A percentile compares a stretch with the other conserved stretches of the same genome.
Evolutionary conservation across 2,329 filamentous ascomycete species (phyloP).

Genomic region (Talaromyces amestolkiae): DNA sequence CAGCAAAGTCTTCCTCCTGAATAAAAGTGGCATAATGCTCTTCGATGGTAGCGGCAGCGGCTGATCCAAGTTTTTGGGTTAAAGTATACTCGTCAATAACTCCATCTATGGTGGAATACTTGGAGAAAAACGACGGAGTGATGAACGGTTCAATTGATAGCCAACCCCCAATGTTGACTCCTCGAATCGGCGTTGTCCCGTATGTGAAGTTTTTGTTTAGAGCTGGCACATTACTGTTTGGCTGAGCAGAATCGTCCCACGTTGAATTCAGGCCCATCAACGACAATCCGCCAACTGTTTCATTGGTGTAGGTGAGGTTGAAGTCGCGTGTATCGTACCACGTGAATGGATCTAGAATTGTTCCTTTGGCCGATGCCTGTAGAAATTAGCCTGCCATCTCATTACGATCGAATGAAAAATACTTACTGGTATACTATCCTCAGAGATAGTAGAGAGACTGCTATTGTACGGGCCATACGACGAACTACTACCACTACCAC

Average conservation of each 20-base stretch:
- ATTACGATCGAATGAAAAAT: background rate
- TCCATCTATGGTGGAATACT: constrained; percentile 58
- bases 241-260: constrained; percentile 78
- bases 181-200: constrained; percentile 72
- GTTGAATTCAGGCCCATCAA: constrained; percentile 82
- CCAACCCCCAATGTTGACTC: constrained; percentile 94
- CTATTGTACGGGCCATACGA: constrained; percentile 38
- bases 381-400: constrained; percentile 17
- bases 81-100: constrained; percentile 90
- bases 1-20: constrained; percentile 75
- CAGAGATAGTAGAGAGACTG: constrained; percentile 54
- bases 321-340: constrained; percentile 91
- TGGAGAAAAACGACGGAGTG: constrained; percentile 81
- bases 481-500: constrained; percentile 25
- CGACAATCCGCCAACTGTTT: constrained; percentile 79
- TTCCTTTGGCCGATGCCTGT: constrained; percentile 62
- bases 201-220: constrained; percentile 79
- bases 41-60: constrained; percentile 70
- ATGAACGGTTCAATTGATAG: constrained; percentile 93
- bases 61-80: constrained; percentile 64
- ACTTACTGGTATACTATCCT: constrained; percentile 58
- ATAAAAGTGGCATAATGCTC: constrained; percentile 89
- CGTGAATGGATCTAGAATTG: constrained; percentile 80
- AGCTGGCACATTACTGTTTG: constrained; percentile 77
- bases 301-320: constrained; percentile 88